Evolutionary conservation across 2,329 filamentous ascomycete genomes (phyloP).

Genomic region (Didymella keratinophila): DNA sequence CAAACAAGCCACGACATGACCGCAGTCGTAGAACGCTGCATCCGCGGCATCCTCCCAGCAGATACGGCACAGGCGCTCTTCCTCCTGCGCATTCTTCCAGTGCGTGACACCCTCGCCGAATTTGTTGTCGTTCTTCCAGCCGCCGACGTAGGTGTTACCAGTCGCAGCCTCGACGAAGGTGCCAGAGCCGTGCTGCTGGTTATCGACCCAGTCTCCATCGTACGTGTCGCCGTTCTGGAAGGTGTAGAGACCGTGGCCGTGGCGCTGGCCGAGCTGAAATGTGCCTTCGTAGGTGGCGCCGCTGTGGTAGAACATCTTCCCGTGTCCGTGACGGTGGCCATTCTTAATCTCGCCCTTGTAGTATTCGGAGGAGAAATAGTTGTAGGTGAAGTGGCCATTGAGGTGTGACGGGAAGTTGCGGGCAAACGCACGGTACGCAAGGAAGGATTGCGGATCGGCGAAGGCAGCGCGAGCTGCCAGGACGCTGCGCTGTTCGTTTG

Average conservation of each 20-base stretch:
- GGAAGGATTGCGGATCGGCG: slow-evolving; percentile 52
- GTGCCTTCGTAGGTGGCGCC: slow-evolving; percentile 65
- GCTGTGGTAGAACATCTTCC: slow-evolving; percentile 61
- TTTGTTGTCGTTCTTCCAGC: slow-evolving; percentile 67
- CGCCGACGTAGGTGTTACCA: slow-evolving; percentile 68
- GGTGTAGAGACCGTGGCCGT: slow-evolving; percentile 65
- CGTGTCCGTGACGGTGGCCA: slow-evolving; percentile 61
- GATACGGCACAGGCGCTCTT: slow-evolving; percentile 66
- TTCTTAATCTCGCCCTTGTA: slow-evolving; percentile 62
- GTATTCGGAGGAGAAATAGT: slow-evolving; percentile 64
- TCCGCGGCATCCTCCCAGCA: slow-evolving; percentile 68
- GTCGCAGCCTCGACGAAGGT: slow-evolving; percentile 64
- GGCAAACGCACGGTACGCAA: slow-evolving; percentile 51
- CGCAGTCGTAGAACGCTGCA: slow-evolving; percentile 69
- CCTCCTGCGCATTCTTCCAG: slow-evolving; percentile 69
- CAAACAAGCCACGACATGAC: slow-evolving; percentile 68
- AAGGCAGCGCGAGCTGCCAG: slow-evolving; percentile 47
- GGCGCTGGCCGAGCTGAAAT: slow-evolving; percentile 61
- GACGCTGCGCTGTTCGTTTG: slow-evolving; percentile 38
- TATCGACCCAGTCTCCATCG: slow-evolving; percentile 66
- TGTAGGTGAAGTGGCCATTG: slow-evolving; percentile 58
- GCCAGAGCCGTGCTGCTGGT: slow-evolving; percentile 67
- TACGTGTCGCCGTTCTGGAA: slow-evolving; percentile 72
- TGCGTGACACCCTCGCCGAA: slow-evolving; percentile 69
- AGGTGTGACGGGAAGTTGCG: slow-evolving; percentile 55